A percentile compares a stretch with the other conserved stretches of the same genome.
Evolutionary conservation across 2,329 filamentous ascomycete species (phyloP).

Genomic region (Fusarium transvaalense): DNA sequence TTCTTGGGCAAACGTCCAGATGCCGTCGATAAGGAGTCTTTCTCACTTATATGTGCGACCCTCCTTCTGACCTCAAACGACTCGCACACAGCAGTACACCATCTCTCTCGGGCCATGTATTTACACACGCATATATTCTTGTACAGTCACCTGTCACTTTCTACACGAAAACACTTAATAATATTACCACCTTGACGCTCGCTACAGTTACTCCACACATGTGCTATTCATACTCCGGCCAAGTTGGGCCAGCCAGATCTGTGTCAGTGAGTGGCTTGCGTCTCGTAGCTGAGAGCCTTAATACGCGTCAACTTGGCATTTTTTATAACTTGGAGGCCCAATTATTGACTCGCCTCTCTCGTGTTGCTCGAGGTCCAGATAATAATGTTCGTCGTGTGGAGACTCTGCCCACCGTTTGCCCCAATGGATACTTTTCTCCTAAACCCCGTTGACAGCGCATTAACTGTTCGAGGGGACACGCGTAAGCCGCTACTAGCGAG

Average conservation of each 20-base stretch:
- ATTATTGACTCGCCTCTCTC: constrained; percentile 8
- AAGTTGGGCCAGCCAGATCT: not conserved
- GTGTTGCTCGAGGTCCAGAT: not conserved
- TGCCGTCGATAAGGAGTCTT: not conserved
- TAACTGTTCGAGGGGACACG: constrained; percentile 24
- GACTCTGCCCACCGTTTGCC: constrained; percentile 15
- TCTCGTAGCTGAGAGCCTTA: not conserved
- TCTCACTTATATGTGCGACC: constrained; percentile 28
- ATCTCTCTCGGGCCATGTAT: constrained; percentile 39
- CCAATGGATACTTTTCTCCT: constrained; percentile 3
- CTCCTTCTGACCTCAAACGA: constrained; percentile 20
- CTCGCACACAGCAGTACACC: constrained; percentile 27
- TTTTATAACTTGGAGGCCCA: constrained; percentile 3
- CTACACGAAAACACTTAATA: constrained; percentile 39
- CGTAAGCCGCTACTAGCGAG: constrained; percentile 45
- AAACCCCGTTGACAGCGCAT: constrained; percentile 14
- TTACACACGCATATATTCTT: constrained; percentile 38
- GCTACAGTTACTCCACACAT: constrained; percentile 10
- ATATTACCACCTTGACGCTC: constrained; percentile 29
- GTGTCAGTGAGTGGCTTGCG: not conserved
- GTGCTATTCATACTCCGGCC: constrained; percentile 14
- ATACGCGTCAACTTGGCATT: constrained; percentile 3
- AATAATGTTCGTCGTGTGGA: constrained; percentile 6
- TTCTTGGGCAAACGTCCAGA: not conserved
- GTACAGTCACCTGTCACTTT: constrained; percentile 35